Conservation (phyloP, 768 basidiomycete species). For the Fistulinella prunicolor region DNA sequence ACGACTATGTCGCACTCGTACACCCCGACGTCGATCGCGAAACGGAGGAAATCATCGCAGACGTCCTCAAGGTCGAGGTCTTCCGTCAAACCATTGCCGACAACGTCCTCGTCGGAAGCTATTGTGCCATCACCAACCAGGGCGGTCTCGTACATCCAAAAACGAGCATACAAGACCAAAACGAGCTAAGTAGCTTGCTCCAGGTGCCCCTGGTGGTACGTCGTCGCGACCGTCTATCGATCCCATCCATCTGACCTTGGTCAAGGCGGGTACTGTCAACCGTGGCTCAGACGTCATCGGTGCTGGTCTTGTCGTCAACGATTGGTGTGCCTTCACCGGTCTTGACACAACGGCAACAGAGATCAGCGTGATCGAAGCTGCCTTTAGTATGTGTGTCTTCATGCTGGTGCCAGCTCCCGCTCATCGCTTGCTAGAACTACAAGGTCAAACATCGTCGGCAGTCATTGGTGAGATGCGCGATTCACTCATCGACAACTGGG, state of each 20-base stretch:
- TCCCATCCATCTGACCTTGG: background rate
- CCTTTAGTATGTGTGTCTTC: constrained; percentile 74
- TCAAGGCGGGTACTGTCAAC: constrained; percentile 94
- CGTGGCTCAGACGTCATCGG: constrained; percentile 98
- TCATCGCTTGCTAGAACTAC: constrained; percentile 56
- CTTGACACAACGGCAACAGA: constrained; percentile 99
- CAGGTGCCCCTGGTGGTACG: constrained; percentile 93
- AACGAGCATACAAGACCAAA: constrained; percentile 95
- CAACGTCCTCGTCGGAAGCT: constrained; percentile 95
- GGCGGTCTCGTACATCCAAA: constrained; percentile 98
- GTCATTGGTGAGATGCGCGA: constrained; percentile 92
- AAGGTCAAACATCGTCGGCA: constrained; percentile 78
- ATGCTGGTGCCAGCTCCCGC: background rate
- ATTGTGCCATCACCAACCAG: constrained; percentile 94
- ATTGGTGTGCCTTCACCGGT: constrained; percentile 99
- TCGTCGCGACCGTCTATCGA: constrained; percentile 17
- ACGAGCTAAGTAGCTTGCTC: constrained; percentile 89
- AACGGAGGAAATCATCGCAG: constrained; percentile 99
- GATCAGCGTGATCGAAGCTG: constrained; percentile 95
- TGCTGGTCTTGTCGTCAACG: constrained; percentile 96
- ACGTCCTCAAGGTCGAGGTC: constrained; percentile 98
- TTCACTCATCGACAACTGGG: constrained; percentile 89
- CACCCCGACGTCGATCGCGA: constrained; percentile 98
- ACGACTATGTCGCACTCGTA: constrained; percentile 98
- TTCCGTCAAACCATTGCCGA: constrained; percentile 97